Conservation (phyloP, 2,329 filamentous ascomycete species). For the Paraphaeosphaeria minitans region DNA sequence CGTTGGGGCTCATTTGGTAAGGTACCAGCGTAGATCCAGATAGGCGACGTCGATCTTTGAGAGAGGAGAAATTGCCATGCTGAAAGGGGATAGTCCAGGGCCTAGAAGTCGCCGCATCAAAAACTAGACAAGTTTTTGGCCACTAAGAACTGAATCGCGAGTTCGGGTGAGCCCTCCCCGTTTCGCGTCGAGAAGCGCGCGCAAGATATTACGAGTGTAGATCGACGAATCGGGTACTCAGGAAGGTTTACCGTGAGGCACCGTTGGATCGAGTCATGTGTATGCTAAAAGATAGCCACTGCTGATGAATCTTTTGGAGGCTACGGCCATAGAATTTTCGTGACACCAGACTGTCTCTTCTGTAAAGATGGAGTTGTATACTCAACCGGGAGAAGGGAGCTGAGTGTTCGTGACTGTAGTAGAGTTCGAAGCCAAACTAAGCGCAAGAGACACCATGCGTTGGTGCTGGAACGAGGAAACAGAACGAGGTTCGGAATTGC, state of each 20-base stretch:
- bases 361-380: not conserved
- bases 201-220: not conserved
- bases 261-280: not conserved
- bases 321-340: not conserved
- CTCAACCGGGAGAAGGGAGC: not conserved
- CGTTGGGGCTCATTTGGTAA: not conserved
- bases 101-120: not conserved
- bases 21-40: not conserved
- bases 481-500: not conserved
- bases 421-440: not conserved
- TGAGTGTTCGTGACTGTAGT: not conserved
- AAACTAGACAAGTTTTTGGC: not conserved
- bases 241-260: not conserved
- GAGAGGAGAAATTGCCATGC: not conserved
- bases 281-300: not conserved
- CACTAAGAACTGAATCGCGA: not conserved
- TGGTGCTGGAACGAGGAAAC: not conserved
- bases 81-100: not conserved
- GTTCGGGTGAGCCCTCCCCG: not conserved
- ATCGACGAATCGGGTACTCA: not conserved
- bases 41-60: not conserved
- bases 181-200: not conserved
- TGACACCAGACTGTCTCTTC: not conserved
- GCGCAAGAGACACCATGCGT: not conserved
- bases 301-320: not conserved